Evolutionary conservation across 345 rosid genomes (phyloP), one percentile per base, ranked within the genome.

Genomic region (Nasturtium officinale): DNA sequence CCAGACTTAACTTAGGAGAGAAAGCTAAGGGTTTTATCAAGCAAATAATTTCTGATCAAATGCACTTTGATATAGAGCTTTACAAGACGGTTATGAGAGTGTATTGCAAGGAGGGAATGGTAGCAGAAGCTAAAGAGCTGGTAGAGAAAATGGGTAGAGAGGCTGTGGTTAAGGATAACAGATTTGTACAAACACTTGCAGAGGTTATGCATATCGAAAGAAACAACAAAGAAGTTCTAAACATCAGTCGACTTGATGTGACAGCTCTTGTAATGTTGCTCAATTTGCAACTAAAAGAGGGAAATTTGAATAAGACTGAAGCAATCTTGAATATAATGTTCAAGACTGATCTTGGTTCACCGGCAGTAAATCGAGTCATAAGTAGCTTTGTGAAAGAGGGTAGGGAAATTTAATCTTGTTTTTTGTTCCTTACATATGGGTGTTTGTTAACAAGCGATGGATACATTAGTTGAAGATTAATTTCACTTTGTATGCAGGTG

Each of bases 91-190:
- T 80, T 70, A 70, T 86, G 67, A 79, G 78, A 78, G 65, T 84
- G 65, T 83, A 85, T 65, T 87, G 91, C 78, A 74, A 82, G 75
- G 84, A 83, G 67, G 93, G 92, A 74, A 84, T 88, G 93, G 79
- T 77, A 16, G 75, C 70, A 26, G 91, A 84, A 67, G 83, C 81
- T 42, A 77, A 80, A 71, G 76, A 72, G 53, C 74, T 92, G 73
- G 62, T 77, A 21, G 77, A 78, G 73, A 87, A 85, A 79, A 85
- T 89, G 81, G 59, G 75, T 62, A 21, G 61, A 62, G 76, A 78
- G 73, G 79, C 46, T 32, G 52, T 66, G 5, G 68, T 83, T 40
- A 77, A 76, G 75, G 71, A 85, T 52, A 82, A 73, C 61, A 85
- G 81, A 17, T 92, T 84, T 73, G 81, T 87, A 61, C 84, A 73